phyloP scores from a whole-genome alignment of 176 grass and related monocot species.

The Coix lacrymajobi region DNA sequence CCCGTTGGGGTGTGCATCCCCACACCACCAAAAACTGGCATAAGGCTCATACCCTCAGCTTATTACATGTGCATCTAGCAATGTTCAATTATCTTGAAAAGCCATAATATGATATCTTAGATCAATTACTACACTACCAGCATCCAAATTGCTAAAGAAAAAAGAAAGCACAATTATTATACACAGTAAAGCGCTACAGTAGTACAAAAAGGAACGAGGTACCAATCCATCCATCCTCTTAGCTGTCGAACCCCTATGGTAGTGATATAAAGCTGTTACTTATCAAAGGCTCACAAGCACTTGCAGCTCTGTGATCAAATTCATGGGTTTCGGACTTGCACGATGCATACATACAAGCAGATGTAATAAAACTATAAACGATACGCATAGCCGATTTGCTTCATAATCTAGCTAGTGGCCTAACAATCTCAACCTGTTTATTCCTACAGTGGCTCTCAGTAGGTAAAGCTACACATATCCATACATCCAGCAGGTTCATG shows the following conservation, averaged over 20 bases:
- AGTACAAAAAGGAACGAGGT: background rate
- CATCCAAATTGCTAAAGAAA: conserved; percentile 3
- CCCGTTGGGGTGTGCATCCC: background rate
- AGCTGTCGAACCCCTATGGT: conserved; percentile 6
- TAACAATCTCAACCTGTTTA: conserved; percentile 27
- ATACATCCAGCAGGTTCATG: conserved; percentile 23
- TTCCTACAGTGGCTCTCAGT: conserved; percentile 29
- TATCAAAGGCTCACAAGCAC: conserved; percentile 18
- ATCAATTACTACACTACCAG: background rate
- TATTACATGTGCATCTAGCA: background rate
- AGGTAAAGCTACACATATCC: conserved; percentile 16
- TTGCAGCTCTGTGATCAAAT: background rate
- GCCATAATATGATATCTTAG: background rate
- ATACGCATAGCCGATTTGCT: background rate
- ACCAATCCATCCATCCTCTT: background rate
- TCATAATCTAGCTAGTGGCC: conserved; percentile 26
- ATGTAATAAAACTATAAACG: background rate
- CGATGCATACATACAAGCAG: background rate
- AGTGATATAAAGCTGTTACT: conserved; percentile 29
- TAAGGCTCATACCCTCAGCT: background rate
- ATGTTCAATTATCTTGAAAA: background rate
- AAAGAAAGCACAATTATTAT: background rate
- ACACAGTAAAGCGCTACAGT: conserved; percentile 3
- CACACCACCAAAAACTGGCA: background rate
- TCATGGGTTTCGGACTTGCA: conserved; percentile 32